Evolutionary conservation across 306 rosid species (phyloP).

Genomic region (Sesbania bispinosa): DNA sequence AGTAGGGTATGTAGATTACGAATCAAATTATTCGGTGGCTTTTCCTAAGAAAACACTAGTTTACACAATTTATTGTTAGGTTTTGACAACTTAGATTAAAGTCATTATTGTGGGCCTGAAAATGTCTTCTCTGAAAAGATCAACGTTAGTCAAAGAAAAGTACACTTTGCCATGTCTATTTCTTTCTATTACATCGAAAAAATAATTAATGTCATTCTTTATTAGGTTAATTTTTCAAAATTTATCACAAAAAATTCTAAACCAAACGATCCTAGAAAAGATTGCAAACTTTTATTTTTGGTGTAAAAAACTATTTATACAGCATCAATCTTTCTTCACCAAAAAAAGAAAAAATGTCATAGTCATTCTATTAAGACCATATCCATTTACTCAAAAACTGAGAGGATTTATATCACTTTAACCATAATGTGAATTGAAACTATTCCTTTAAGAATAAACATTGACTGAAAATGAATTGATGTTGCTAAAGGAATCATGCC

Average conservation of each 20-base stretch:
- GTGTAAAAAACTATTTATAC: not conserved
- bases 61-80: too few species aligned
- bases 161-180: conserved; percentile 26
- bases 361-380: too few species aligned
- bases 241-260: not conserved
- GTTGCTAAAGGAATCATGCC: conserved; percentile 32
- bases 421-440: not conserved
- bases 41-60: too few species aligned
- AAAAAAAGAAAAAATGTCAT: too few species aligned
- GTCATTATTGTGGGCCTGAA: conserved; percentile 27
- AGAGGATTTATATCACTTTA: too few species aligned
- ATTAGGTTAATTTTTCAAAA: not conserved
- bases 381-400: too few species aligned
- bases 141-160: conserved; percentile 26
- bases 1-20: too few species aligned
- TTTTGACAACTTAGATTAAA: conserved; percentile 34
- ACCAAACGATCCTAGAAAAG: not conserved
- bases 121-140: conserved; percentile 26
- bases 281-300: too few species aligned
- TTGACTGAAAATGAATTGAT: conserved; percentile 26
- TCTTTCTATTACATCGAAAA: conserved; percentile 16
- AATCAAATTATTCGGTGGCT: too few species aligned
- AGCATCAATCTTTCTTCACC: too few species aligned
- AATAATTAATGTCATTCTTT: conserved; percentile 26
- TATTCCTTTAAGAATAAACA: conserved; percentile 29